Evolutionary conservation across 495 filamentous ascomycete species (phyloP).

Genomic region (Aspergillus wentii): DNA sequence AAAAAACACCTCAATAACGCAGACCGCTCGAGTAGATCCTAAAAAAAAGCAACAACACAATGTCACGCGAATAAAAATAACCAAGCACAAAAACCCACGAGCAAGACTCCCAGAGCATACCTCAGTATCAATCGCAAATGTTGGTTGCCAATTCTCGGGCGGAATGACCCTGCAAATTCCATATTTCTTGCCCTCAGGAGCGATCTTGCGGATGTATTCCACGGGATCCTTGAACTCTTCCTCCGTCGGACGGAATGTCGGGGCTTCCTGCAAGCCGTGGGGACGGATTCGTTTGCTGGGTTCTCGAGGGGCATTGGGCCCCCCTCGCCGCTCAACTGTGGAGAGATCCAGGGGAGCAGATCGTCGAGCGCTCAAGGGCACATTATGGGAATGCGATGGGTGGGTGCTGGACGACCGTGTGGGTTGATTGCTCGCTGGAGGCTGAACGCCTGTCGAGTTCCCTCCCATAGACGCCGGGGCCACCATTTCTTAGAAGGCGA

Average conservation of each 20-base stretch:
- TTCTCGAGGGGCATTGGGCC: slow-evolving; percentile 69
- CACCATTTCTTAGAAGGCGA: slow-evolving; percentile 40
- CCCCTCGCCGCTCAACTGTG: slow-evolving; percentile 87
- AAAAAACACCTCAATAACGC: no score
- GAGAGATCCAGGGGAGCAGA: slow-evolving; percentile 75
- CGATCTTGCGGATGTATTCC: slow-evolving; percentile 86
- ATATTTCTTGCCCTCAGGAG: slow-evolving; percentile 75
- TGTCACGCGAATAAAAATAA: slow-evolving; percentile 2
- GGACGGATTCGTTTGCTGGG: slow-evolving; percentile 68
- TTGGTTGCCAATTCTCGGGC: slow-evolving; percentile 87
- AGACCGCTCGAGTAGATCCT: no score
- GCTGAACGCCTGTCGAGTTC: slow-evolving; percentile 34
- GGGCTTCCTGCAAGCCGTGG: slow-evolving; percentile 84
- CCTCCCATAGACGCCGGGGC: slow-evolving; percentile 47
- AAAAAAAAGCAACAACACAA: no score
- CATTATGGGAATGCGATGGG: slow-evolving; percentile 48
- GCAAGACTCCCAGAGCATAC: slow-evolving; percentile 44
- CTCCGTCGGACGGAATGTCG: slow-evolving; percentile 82
- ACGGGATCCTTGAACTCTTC: slow-evolving; percentile 95
- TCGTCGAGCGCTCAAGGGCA: slow-evolving; percentile 64
- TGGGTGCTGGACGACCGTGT: slow-evolving; percentile 39
- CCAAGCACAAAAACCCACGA: slow-evolving; percentile 2
- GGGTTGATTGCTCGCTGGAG: slow-evolving; percentile 31
- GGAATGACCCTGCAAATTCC: slow-evolving; percentile 95
- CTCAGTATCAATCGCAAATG: slow-evolving; percentile 96